Conservation (phyloP, 2,329 filamentous ascomycete genomes). For the Alternaria angustiovoidea region DNA sequence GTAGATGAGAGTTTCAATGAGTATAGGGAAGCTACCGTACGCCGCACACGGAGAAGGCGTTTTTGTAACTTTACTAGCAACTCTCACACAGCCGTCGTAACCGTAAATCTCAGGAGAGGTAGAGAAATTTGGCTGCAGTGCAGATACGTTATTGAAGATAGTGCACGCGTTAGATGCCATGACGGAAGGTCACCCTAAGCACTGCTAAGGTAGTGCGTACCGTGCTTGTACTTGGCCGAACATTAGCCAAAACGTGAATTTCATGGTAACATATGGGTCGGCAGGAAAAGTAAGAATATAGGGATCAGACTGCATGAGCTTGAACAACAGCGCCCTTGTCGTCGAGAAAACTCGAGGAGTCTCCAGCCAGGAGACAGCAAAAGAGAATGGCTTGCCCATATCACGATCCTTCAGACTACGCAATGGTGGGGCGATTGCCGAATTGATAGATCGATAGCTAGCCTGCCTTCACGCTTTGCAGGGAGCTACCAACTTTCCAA, state of each 20-base stretch:
- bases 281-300: neutral
- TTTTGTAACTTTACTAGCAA: neutral
- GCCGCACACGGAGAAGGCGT: neutral
- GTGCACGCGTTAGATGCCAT: neutral
- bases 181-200: neutral
- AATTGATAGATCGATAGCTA: too few relatives aligned
- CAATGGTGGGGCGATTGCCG: too few relatives aligned
- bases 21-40: neutral
- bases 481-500: too few relatives aligned
- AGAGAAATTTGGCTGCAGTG: too few relatives aligned
- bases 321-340: neutral
- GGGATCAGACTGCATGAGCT: neutral
- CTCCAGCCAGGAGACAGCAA: too few relatives aligned
- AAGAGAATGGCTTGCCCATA: too few relatives aligned
- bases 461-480: too few relatives aligned
- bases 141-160: neutral
- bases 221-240: neutral
- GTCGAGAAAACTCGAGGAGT: too few relatives aligned
- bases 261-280: neutral
- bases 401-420: too few relatives aligned
- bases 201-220: slow-evolving; percentile 2
- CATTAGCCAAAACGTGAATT: neutral
- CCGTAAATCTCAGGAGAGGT: too few relatives aligned
- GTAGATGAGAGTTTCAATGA: neutral
- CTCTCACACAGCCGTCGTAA: neutral